Evolutionary conservation across 495 filamentous ascomycete species (phyloP).

Genomic region (Trichoderma reesei): DNA sequence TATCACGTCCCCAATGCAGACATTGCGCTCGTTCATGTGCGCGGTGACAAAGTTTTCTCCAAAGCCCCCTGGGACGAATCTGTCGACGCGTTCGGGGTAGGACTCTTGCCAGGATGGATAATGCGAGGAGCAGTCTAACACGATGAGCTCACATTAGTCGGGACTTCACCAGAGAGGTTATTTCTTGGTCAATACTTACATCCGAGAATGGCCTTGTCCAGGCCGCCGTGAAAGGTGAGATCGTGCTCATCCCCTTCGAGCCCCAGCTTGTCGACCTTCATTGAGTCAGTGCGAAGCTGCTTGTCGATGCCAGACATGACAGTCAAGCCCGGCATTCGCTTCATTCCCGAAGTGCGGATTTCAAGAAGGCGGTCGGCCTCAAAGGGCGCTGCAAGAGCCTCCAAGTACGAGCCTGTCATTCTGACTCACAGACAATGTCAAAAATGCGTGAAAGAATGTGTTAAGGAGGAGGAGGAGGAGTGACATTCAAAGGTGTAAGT

Average conservation of each 20-base stretch:
- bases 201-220: slow-evolving; percentile 48
- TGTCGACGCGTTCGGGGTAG: slow-evolving; percentile 29
- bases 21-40: slow-evolving; percentile 44
- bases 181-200: slow-evolving; percentile 28
- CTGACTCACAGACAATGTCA: too few species aligned
- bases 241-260: slow-evolving; percentile 48
- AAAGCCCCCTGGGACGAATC: slow-evolving; percentile 43
- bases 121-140: slow-evolving; percentile 40
- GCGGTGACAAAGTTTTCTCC: slow-evolving; percentile 47
- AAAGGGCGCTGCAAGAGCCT: slow-evolving; percentile 32
- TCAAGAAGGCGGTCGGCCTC: slow-evolving; percentile 38
- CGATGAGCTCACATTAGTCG: not conserved
- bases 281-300: slow-evolving; percentile 22
- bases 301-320: slow-evolving; percentile 47
- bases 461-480: too few species aligned
- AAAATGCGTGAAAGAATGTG: too few species aligned
- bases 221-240: slow-evolving; percentile 42
- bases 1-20: slow-evolving; percentile 48
- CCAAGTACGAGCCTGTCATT: slow-evolving; percentile 1
- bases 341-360: slow-evolving; percentile 44
- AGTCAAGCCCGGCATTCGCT: slow-evolving; percentile 31
- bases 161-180: not conserved
- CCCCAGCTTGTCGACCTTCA: slow-evolving; percentile 35
- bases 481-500: not conserved
- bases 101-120: slow-evolving; percentile 39